These are phyloP conservation scores for Aquilaria sinensis DNA, from an alignment of 345 rosid genomes.

Conservation along the genomic window DNA sequence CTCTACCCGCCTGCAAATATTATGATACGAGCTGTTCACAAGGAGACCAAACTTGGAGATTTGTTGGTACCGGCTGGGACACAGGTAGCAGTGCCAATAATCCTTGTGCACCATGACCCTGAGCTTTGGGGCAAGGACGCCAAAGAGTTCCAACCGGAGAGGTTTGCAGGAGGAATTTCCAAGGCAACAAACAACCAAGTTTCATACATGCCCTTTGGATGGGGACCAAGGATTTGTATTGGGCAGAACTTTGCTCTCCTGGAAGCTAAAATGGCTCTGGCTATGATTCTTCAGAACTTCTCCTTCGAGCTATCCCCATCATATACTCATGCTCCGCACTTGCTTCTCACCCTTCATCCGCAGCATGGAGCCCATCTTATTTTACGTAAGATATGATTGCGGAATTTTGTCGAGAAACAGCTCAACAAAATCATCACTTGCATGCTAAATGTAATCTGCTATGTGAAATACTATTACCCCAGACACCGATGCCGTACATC, in stretches of 20 bases:
- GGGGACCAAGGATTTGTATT: slow-evolving; percentile 41
- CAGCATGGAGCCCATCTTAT: slow-evolving; percentile 40
- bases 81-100: slow-evolving; percentile 18
- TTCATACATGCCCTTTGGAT: too few species aligned
- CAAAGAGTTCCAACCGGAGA: slow-evolving; percentile 47
- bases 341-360: slow-evolving; percentile 30
- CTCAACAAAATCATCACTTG: too few species aligned
- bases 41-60: slow-evolving; percentile 38
- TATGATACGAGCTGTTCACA: slow-evolving; percentile 15
- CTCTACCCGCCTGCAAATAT: slow-evolving; percentile 23
- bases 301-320: slow-evolving; percentile 41
- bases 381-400: slow-evolving; percentile 12
- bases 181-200: slow-evolving; percentile 54
- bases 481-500: too few species aligned
- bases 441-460: too few species aligned
- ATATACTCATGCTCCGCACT: slow-evolving; percentile 36
- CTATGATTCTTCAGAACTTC: slow-evolving; percentile 39
- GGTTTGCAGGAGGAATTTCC: slow-evolving; percentile 39
- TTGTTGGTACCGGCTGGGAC: slow-evolving; percentile 32
- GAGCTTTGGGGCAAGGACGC: slow-evolving; percentile 56
- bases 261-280: slow-evolving; percentile 47
- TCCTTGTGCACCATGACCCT: slow-evolving; percentile 39
- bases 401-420: too few species aligned
- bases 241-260: slow-evolving; percentile 50
- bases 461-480: too few species aligned